Conservation (phyloP, 352 stramenopile genomes). For the Globisporangium uncinulatum region DNA sequence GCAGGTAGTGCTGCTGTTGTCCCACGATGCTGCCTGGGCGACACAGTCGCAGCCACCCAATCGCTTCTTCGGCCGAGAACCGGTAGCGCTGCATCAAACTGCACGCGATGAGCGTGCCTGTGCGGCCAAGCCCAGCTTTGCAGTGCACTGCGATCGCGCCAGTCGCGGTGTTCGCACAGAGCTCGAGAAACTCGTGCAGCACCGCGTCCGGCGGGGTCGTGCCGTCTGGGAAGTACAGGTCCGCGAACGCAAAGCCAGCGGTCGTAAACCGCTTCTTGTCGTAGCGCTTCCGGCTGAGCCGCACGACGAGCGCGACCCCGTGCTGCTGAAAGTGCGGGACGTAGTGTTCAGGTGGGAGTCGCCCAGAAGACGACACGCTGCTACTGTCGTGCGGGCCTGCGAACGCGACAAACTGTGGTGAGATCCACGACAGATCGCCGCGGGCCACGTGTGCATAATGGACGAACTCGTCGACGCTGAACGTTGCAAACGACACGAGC, state of each 20-base stretch:
- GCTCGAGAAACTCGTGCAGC: slow-evolving; percentile 59
- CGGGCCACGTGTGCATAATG: slow-evolving; percentile 16
- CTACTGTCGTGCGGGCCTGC: slow-evolving; percentile 21
- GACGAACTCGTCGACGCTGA: slow-evolving; percentile 16
- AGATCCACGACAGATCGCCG: slow-evolving; percentile 28
- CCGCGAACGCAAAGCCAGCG: slow-evolving; percentile 80
- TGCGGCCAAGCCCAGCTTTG: slow-evolving; percentile 93
- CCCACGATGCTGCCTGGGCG: slow-evolving; percentile 91
- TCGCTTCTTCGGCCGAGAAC: slow-evolving; percentile 89
- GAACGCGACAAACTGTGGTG: slow-evolving; percentile 22
- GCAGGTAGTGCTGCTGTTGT: slow-evolving; percentile 91
- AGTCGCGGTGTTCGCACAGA: slow-evolving; percentile 36
- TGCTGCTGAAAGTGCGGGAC: slow-evolving; percentile 17
- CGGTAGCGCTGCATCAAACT: slow-evolving; percentile 93
- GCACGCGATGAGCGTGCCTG: slow-evolving; percentile 91
- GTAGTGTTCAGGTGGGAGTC: slow-evolving; percentile 26
- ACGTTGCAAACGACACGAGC: slow-evolving; percentile 69
- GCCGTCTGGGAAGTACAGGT: slow-evolving; percentile 94
- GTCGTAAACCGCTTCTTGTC: slow-evolving; percentile 75
- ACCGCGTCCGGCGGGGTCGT: slow-evolving; percentile 72
- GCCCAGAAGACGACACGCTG: slow-evolving; percentile 20
- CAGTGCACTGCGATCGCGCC: slow-evolving; percentile 93
- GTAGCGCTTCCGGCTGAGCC: slow-evolving; percentile 93
- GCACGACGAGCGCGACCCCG: slow-evolving; percentile 54
- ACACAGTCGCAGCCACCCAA: slow-evolving; percentile 92